Evolutionary conservation across 345 rosid species (phyloP), one percentile per base, ranked within the genome.

Genomic region (Heritiera fomes): DNA sequence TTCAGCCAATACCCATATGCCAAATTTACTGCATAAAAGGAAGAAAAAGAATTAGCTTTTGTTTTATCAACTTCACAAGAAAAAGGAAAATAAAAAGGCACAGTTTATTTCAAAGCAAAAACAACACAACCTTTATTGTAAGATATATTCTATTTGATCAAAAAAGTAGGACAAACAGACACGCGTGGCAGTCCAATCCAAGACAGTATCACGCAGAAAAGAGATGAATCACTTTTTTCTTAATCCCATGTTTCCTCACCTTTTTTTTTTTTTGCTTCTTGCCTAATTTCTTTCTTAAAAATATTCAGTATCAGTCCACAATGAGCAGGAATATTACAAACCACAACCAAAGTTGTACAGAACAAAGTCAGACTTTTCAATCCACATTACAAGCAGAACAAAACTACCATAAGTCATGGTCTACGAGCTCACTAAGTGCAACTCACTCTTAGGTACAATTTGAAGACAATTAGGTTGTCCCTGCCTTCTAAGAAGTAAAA

Each of bases 1-100:
- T 83, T 87, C 77, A 96, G 75, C 98, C 92, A 96, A 82, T 84
- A 75, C 63, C 97, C 99, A 78, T 88, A 94, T 6, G 94, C 97
- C 87, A 96, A 78, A 86, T 91, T 92, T 78, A 90, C 99, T 94
- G 89, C 91, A 88, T 8, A 74, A 66, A 32, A 59, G 55, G 23
- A 55, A 78, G 38, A 85, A 79, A 81, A 59, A 84, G 77, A 50
- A 66, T 12, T n/a, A 52, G 45, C 49, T 34, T 2, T 28, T 62
- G 8, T 69, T 68, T 14, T 61, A 8, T 45, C 17, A 23, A 69
- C 64, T 50, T 78, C 41, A 43, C 18, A 78, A 40, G 49, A n/a
- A 64, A 49, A 64, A 61, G 9, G 17, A 74, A 59, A 7, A 59
- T 23, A 43, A 59, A 59, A 14, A 61, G 20, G 59, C 14, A 15